Evolutionary conservation across 1,284 basidiomycete genomes (phyloP).

Genomic region (Phellopilus nigrolimitatus): DNA sequence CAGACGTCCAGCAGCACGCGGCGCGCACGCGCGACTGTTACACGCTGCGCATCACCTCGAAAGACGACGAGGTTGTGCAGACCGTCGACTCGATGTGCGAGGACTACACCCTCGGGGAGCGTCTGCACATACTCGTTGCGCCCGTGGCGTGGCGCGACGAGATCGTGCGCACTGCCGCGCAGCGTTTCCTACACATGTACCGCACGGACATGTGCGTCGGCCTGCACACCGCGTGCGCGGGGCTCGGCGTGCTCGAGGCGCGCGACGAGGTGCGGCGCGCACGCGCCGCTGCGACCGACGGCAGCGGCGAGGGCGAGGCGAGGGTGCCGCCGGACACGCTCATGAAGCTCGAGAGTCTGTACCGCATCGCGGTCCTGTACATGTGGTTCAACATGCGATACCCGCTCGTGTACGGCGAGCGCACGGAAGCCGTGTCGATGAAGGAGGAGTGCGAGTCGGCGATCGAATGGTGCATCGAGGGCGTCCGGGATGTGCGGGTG

Average conservation of each 20-base stretch:
- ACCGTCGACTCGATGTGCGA: constrained; percentile 27
- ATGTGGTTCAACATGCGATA: constrained; percentile 86
- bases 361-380: constrained; percentile 81
- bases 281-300: constrained; percentile 8
- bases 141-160: constrained; percentile 29
- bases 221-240: constrained; percentile 15
- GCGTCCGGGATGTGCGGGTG: constrained; percentile 24
- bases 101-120: constrained; percentile 28
- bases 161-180: constrained; percentile 22
- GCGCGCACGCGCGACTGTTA: constrained; percentile 2
- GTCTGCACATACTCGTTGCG: constrained; percentile 25
- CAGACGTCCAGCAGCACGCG: constrained; percentile 7
- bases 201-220: constrained; percentile 24
- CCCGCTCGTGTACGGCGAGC: constrained; percentile 66
- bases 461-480: constrained; percentile 61
- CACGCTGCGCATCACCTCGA: constrained; percentile 16
- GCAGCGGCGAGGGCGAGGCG: constrained; percentile 3
- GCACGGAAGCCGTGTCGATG: constrained; percentile 44
- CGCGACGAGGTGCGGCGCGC: constrained; percentile 21
- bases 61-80: constrained; percentile 11
- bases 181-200: constrained; percentile 27
- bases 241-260: constrained; percentile 21
- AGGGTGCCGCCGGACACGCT: constrained; percentile 30
- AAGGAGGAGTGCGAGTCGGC: constrained; percentile 67
- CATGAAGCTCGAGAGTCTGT: constrained; percentile 69